phyloP scores from a whole-genome alignment of 225 moss, liverwort and hornwort genomes.

The Pleurozium schreberi region DNA sequence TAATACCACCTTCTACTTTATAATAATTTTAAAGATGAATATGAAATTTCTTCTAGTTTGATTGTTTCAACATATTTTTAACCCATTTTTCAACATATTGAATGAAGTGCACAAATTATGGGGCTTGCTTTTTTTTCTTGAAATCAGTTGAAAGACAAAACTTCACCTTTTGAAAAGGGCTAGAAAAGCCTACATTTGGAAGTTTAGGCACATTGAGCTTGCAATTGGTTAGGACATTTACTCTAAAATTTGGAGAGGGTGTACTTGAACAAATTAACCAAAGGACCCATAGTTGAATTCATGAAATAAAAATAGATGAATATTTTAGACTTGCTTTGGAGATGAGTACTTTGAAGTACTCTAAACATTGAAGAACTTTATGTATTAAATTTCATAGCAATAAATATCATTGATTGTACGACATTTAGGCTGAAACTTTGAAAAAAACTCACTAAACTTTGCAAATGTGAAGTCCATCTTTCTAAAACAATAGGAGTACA shows the following conservation, averaged over 20 bases:
- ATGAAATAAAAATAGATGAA: too few relatives aligned
- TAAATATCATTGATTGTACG: too few relatives aligned
- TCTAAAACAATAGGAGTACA: too few relatives aligned
- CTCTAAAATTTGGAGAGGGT: background rate
- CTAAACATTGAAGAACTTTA: too few relatives aligned
- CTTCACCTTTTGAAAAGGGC: background rate
- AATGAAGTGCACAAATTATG: background rate
- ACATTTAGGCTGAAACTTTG: too few relatives aligned
- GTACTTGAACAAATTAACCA: background rate
- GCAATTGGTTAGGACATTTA: background rate
- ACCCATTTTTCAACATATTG: accelerated
- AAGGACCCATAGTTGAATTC: accelerated
- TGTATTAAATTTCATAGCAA: too few relatives aligned
- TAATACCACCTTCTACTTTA: background rate
- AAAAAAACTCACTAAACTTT: too few relatives aligned
- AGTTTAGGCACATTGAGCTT: background rate
- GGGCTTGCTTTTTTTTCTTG: accelerated
- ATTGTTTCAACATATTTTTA: background rate
- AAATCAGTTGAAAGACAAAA: background rate
- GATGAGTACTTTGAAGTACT: too few relatives aligned
- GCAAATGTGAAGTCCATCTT: too few relatives aligned
- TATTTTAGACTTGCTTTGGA: too few relatives aligned
- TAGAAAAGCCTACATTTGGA: background rate
- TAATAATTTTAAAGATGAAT: background rate
- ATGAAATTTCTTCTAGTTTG: background rate